Evolutionary conservation across 1,284 basidiomycete species (phyloP), one percentile per base, ranked within the genome.

Genomic region (Naganishia liquefaciens): DNA sequence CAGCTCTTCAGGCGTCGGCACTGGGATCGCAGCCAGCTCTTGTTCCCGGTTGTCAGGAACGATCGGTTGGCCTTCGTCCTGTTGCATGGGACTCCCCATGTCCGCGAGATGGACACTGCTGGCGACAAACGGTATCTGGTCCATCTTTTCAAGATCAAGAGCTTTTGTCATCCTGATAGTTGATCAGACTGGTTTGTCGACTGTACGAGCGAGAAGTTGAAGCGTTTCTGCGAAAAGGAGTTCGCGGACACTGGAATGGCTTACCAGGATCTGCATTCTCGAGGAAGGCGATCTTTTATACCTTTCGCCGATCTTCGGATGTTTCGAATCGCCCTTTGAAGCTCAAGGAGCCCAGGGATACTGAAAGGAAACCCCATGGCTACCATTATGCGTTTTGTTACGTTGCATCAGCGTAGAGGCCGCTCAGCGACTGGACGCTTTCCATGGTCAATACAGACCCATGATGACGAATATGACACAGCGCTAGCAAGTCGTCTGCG

Each of bases 31-130:
- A 27, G 57, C 57, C 10, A 60, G 46, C 37, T 21, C n/a, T 27
- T 60, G 33, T 50, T 60, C 57, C 9, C 46, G 57, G n/a, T 39
- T 46, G 44, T 19, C 5, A 9, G 9, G 33, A 3, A 60, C 15
- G 3, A 49, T 21, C 17, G 44, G 21, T 21, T n/a, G 37, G 23
- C 39, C 46, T 25, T 33, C 46, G 19, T 60, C 57, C 30, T 60
- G n/a, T 39, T 60, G 57, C 57, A 60, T 60, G 9, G 46, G 46
- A 50, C 57, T 60, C 40, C 57, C 46, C 5, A 60, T 13, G 27
- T 60, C 57, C 5, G 46, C 46, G 15, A 40, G 21, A 23, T 46
- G 44, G 21, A 49, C 47, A 33, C 50, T 60, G n/a, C 57, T 60
- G 19, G 57, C 46, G 13, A 60, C 30, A 23, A 60, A 60, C 10